Evolutionary conservation across 169 alveolate genomes (phyloP).

Genomic region (Plasmodium knowlesi): DNA sequence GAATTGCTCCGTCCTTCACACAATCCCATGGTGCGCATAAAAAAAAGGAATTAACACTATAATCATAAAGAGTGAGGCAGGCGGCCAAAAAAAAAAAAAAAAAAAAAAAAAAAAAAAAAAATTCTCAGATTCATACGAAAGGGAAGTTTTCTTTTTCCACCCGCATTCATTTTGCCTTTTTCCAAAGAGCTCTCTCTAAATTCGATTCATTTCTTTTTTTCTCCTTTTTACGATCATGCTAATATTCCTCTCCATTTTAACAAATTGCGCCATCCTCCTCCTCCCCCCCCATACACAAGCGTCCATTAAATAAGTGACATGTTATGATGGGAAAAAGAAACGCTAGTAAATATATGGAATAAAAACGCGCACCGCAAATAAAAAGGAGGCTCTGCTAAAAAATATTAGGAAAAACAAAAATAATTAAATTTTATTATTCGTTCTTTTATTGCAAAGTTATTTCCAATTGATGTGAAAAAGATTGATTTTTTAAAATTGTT

Average conservation of each 20-base stretch:
- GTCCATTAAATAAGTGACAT: too few relatives aligned
- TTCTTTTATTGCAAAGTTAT: too few relatives aligned
- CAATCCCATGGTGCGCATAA: not conserved
- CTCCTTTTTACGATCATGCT: not conserved
- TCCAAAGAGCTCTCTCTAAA: not conserved
- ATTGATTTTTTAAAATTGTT: slow-evolving; percentile 22
- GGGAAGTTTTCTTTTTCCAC: not conserved
- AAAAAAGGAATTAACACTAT: too few relatives aligned
- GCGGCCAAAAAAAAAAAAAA: not conserved
- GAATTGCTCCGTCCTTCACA: too few relatives aligned
- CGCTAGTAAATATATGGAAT: too few relatives aligned
- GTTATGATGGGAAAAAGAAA: not conserved
- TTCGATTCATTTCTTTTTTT: not conserved
- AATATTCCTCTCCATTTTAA: not conserved
- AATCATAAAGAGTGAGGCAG: not conserved
- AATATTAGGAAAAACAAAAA: too few relatives aligned
- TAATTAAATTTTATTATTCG: too few relatives aligned
- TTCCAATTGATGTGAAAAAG: slow-evolving; percentile 10
- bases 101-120: too few relatives aligned
- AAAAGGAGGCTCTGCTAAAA: too few relatives aligned
- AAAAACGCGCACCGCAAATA: too few relatives aligned
- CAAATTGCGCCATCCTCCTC: not conserved
- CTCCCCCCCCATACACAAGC: too few relatives aligned
- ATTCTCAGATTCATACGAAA: not conserved
- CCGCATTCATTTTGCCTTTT: not conserved